Percentiles rank a stretch among this genome's conserved stretches.
Conservation (phyloP, 2,329 filamentous ascomycete genomes). For the Microdochium trichocladiopsis region DNA sequence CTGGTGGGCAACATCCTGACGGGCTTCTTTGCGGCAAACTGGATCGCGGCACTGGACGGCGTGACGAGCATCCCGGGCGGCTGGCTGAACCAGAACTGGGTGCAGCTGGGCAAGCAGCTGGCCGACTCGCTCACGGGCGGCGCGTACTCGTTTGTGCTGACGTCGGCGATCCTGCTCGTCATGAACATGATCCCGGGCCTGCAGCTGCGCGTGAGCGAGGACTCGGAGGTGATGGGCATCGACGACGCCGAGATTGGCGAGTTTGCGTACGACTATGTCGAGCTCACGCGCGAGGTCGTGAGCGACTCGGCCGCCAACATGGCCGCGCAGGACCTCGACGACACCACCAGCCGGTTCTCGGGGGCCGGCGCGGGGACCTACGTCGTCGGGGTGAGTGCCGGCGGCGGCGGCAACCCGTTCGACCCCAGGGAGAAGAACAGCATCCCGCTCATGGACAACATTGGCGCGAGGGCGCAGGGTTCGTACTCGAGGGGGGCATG, state of each 20-base stretch:
- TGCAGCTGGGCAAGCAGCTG: conserved; percentile 77
- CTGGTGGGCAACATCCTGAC: conserved; percentile 74
- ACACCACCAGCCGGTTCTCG: conserved; percentile 35
- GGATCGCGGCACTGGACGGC: conserved; percentile 77
- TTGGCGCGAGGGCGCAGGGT: conserved; percentile 29
- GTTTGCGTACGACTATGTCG: conserved; percentile 93
- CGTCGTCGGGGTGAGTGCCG: not conserved
- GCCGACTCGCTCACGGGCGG: conserved; percentile 73
- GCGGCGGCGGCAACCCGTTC: conserved; percentile 17
- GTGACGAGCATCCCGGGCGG: conserved; percentile 61
- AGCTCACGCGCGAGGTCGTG: conserved; percentile 62
- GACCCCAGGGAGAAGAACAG: conserved; percentile 41
- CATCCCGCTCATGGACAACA: conserved; percentile 38
- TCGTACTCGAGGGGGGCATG: conserved; percentile 25
- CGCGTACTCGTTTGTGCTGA: conserved; percentile 71
- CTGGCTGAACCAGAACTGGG: conserved; percentile 78
- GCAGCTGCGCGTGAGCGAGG: conserved; percentile 64
- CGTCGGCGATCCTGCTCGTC: conserved; percentile 71
- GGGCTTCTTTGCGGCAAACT: conserved; percentile 76
- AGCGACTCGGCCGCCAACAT: not conserved
- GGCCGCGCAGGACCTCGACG: conserved; percentile 33
- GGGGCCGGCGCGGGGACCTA: conserved; percentile 20
- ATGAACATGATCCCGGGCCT: conserved; percentile 75
- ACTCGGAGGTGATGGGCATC: conserved; percentile 77
- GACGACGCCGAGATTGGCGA: conserved; percentile 89